Evolutionary conservation across 1,284 basidiomycete genomes (phyloP).

Genomic region (Leccinum angustisporum): DNA sequence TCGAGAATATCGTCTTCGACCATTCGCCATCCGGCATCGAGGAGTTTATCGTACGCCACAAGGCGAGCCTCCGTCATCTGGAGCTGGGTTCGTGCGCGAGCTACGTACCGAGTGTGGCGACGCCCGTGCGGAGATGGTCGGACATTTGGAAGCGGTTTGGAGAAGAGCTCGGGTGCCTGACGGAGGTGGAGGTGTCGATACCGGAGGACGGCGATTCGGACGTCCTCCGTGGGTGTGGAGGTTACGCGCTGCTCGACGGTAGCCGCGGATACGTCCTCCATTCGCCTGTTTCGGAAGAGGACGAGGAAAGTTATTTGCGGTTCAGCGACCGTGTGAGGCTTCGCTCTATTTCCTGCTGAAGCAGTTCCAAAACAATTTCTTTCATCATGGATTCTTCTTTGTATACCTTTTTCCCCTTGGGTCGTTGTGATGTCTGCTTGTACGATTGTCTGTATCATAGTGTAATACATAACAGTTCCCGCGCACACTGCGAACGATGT

Average conservation of each 20-base stretch:
- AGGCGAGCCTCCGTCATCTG: constrained; percentile 22
- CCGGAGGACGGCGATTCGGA: background rate
- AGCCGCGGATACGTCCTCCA: constrained; percentile 26
- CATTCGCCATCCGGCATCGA: constrained; percentile 25
- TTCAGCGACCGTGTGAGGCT: constrained; percentile 16
- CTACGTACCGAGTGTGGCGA: constrained; percentile 17
- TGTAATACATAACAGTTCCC: background rate
- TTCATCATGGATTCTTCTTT: background rate
- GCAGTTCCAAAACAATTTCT: background rate
- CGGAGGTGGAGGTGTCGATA: constrained; percentile 12
- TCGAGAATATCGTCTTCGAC: constrained; percentile 35
- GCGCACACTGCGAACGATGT: background rate
- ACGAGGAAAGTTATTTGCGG: constrained; percentile 9
- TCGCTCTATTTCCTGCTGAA: constrained; percentile 8
- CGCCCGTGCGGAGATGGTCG: constrained; percentile 26
- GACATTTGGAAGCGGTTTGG: constrained; percentile 28
- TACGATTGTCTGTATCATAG: background rate
- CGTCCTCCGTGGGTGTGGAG: constrained; percentile 5
- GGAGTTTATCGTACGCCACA: constrained; percentile 34
- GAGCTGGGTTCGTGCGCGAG: constrained; percentile 28
- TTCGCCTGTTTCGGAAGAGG: constrained; percentile 12
- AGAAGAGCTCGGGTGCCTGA: constrained; percentile 23
- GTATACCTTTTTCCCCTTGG: background rate
- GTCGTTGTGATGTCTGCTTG: background rate
- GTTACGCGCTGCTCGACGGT: constrained; percentile 27